Base-by-base conservation (phyloP, 805 yeast species). In the Candida orba region DNA sequence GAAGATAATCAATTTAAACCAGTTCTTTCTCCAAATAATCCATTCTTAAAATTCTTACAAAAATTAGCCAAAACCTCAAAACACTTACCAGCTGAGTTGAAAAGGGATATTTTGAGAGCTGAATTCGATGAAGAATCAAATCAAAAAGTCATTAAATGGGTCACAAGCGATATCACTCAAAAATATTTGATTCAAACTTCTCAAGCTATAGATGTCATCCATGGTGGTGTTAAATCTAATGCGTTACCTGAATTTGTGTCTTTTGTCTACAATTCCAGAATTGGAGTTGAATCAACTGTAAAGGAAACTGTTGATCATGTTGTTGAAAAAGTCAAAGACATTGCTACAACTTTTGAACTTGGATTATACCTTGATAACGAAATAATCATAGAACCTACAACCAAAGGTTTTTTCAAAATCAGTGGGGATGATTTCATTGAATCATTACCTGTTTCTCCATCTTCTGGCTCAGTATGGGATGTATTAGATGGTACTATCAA, bases 171-270 rank as follows among this genome's bases (percentile, higher is more conserved):
- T 25, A 31, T 22, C 10, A 15, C 15, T 8, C n/a, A 36, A 8
- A 32, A 34, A 17, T 45, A 50, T 43, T 48, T 52, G 20, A 33
- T 43, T 25, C 39, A 40, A 36, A 53, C 55, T 10, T 40, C 55
- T 1, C 57, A 53, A 60, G 84, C 89, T 0, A 66, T 73, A 31
- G 85, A 81, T 54, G 68, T 79, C 9, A 65, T 82, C 42, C 50
- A 59, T 8, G 87, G 87, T 20, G 88, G 88, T n/a, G 69, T 75
- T 46, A 81, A 82, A 61, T 67, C 76, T 34, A 81, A 81, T 52
- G 84, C 87, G 0, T 63, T 82, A 34, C 89, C 90, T 3, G 86
- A 81, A 51, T 62, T 66, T 23, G 78, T 71, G 8, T 58, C 63
- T 23, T 59, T 78, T 20, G 52, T 67, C 23, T 66, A 79, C 40